phyloP scores from a whole-genome alignment of 176 grass and related monocot genomes.

The Tillandsia leiboldiana region DNA sequence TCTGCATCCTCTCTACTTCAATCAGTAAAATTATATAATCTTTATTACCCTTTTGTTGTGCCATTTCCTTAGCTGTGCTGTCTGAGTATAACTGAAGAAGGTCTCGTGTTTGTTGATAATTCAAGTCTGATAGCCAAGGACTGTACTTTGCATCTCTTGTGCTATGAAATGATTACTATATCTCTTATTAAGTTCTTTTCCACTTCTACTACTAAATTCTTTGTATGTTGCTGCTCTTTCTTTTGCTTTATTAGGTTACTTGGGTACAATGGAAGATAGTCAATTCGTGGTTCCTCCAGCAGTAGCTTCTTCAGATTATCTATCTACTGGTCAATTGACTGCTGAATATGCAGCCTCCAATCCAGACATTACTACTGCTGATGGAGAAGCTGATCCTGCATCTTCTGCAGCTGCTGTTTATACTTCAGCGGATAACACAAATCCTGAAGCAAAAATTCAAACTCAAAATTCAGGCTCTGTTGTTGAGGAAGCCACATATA shows the following conservation, averaged over 20 bases:
- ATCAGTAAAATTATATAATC: too few relatives aligned
- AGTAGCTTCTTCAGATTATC: slow-evolving; percentile 16
- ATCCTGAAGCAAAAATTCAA: slow-evolving; percentile 27
- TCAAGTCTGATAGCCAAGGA: neutral
- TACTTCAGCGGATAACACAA: slow-evolving; percentile 6
- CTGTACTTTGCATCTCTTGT: neutral
- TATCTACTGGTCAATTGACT: slow-evolving; percentile 10
- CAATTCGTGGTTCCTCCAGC: slow-evolving; percentile 20
- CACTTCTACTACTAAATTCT: neutral
- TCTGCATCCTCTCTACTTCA: too few relatives aligned
- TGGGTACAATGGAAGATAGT: slow-evolving; percentile 43
- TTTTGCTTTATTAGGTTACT: neutral
- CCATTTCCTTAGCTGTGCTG: too few relatives aligned
- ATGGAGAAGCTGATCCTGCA: slow-evolving; percentile 14
- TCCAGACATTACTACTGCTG: slow-evolving; percentile 2
- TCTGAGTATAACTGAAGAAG: too few relatives aligned
- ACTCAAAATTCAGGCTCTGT: slow-evolving; percentile 1
- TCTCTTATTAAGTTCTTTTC: neutral
- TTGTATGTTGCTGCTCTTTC: neutral
- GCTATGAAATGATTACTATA: neutral
- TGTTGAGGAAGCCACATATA: neutral
- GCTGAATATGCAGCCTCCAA: slow-evolving; percentile 2
- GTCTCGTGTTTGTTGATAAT: too few relatives aligned
- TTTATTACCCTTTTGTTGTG: too few relatives aligned
- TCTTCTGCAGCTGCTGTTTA: slow-evolving; percentile 9